Base-by-base conservation (phyloP, 768 basidiomycete genomes). In the Porphyrellus cyaneotinctus region DNA sequence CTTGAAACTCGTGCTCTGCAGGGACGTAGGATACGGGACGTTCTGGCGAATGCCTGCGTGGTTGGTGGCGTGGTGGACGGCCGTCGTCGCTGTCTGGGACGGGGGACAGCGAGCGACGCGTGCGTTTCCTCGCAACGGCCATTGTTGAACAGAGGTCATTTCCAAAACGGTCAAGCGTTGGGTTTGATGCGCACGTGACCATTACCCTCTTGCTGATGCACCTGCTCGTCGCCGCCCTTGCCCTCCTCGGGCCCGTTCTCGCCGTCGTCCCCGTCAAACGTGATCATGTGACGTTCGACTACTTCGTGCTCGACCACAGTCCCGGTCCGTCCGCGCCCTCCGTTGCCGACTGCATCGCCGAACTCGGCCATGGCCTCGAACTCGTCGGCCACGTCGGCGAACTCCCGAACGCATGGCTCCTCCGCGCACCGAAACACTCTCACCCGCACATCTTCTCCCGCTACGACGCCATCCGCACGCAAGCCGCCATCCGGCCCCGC, bases 321-420 rank as follows among this genome's bases (percentile, higher is more conserved):
- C 81, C 88, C 41, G 61, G 64, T 7, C 67, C 72, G 10, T 72
- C 74, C 28, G 55, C 76, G 75, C 76, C 79, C 58, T 77, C 83
- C 58, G 77, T 89, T 55, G 70, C 71, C 51, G 83, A 88, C 57
- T 76, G 86, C 52, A 78, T 84, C 7, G 43, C 65, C 8, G 68
- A 74, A 0, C 77, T 98, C 12, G 84, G 84, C 14, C 75, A 92
- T 9, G 85, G 84, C n/a, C 85, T 92, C 20, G 87, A 97, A 70
- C 73, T 97, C 43, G 87, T 98, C 51, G 91, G 95, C 65, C 87
- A 82, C 59, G 86, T 84, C 23, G 94, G 97, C 46, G 87, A 94
- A 65, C 79, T 99, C 6, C 65, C 70, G 26, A 75, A 91, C 50
- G 79, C 89, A 70, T 99, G 91, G 89, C 74, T 99, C 17, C 84